Evolutionary conservation across 768 basidiomycete species (phyloP).

Genomic region (Lentinula edodes): DNA sequence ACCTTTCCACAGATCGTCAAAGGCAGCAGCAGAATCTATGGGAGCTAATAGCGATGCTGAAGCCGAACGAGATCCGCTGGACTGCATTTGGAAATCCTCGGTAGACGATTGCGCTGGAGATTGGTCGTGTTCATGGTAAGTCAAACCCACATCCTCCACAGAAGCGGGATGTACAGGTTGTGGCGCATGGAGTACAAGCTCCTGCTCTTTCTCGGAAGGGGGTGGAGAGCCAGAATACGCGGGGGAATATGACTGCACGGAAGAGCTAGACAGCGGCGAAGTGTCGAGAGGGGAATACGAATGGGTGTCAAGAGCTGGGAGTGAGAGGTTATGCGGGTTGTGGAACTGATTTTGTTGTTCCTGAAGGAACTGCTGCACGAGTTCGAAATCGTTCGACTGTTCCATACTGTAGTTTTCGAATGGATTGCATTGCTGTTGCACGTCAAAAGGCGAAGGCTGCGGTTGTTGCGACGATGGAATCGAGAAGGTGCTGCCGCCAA

Average conservation of each 20-base stretch:
- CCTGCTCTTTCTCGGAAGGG: constrained; percentile 16
- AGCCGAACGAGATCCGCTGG: neutral
- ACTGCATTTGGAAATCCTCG: neutral
- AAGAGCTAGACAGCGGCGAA: constrained; percentile 14
- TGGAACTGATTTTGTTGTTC: neutral
- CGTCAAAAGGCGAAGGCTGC: constrained; percentile 13
- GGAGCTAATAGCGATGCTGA: neutral
- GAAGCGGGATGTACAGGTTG: neutral
- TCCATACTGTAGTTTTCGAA: constrained; percentile 3
- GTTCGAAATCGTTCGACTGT: neutral
- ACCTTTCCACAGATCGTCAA: constrained; percentile 4
- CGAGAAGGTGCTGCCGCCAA: constrained; percentile 19
- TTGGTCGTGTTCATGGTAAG: neutral
- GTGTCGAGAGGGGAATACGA: constrained; percentile 7
- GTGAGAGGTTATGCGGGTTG: neutral
- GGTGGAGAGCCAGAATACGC: constrained; percentile 38
- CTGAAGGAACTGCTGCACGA: neutral
- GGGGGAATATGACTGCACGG: constrained; percentile 23
- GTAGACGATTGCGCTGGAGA: neutral
- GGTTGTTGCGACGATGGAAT: neutral
- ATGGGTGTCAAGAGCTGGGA: constrained; percentile 1
- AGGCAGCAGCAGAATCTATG: neutral
- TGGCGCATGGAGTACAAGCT: constrained; percentile 3
- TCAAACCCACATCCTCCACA: neutral
- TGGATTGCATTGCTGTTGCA: constrained; percentile 6